Conservation (phyloP, 495 filamentous ascomycete genomes). For the Trypethelium eluteriae region DNA sequence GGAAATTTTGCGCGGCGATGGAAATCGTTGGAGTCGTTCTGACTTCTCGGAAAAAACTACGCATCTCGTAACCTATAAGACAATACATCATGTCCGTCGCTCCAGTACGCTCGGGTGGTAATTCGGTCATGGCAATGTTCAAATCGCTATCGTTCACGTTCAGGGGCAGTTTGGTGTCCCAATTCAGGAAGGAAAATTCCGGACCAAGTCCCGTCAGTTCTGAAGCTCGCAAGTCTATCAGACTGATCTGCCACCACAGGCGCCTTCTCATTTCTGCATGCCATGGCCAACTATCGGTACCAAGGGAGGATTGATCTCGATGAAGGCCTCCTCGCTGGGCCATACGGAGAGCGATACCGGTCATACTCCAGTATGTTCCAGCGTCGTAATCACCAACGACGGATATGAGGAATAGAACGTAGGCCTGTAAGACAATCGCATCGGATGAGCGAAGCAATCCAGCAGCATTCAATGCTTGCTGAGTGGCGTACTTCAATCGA, state of each 20-base stretch:
- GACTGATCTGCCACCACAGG: constrained; percentile 26
- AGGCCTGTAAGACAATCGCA: constrained; percentile 23
- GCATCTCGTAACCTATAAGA: constrained; percentile 18
- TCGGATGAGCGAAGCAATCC: constrained; percentile 21
- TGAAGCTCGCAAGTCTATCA: constrained; percentile 20
- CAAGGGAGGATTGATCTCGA: constrained; percentile 19
- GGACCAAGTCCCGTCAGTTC: constrained; percentile 22
- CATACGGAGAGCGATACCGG: constrained; percentile 23
- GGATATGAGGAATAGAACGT: constrained; percentile 23
- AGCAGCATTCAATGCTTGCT: constrained; percentile 21
- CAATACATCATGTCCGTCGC: constrained; percentile 29
- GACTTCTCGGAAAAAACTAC: constrained; percentile 18
- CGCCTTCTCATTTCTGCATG: constrained; percentile 24
- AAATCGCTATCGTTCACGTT: constrained; percentile 29
- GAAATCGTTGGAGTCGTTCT: background rate
- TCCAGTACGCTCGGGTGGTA: constrained; percentile 13
- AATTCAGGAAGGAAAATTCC: constrained; percentile 12
- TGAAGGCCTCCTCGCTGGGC: constrained; percentile 26
- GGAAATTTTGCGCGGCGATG: constrained; percentile 13
- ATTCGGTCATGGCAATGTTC: constrained; percentile 17
- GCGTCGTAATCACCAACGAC: constrained; percentile 20
- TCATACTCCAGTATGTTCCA: constrained; percentile 25
- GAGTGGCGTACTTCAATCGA: constrained; percentile 16
- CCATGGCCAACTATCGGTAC: constrained; percentile 18
- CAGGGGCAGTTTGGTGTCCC: constrained; percentile 21